These are phyloP conservation scores for Terana coerulea DNA, from an alignment of 768 basidiomycete genomes.

Conservation along the genomic window DNA sequence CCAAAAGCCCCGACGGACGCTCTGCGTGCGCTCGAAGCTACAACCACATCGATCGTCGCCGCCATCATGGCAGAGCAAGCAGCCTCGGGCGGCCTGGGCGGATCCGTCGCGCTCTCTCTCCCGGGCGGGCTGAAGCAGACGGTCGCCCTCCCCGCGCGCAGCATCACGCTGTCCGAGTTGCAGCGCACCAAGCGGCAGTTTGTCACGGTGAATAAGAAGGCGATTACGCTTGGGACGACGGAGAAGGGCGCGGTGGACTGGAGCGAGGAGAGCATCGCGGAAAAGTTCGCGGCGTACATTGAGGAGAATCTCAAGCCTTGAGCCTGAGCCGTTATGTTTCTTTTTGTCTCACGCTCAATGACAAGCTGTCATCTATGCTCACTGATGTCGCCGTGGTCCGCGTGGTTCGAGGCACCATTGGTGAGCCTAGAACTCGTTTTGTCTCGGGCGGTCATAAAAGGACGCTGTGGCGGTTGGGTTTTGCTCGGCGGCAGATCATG, in stretches of 20 bases:
- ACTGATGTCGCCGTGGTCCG: too few species aligned
- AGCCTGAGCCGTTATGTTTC: too few species aligned
- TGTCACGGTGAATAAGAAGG: constrained; percentile 84
- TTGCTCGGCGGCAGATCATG: too few species aligned
- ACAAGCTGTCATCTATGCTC: too few species aligned
- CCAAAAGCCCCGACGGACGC: constrained; percentile 86
- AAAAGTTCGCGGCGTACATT: constrained; percentile 67
- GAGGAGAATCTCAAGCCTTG: constrained; percentile 61
- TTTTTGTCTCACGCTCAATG: too few species aligned
- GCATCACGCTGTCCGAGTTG: constrained; percentile 79
- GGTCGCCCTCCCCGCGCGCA: constrained; percentile 64
- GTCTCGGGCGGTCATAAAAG: too few species aligned
- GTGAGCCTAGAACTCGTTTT: too few species aligned
- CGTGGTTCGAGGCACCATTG: too few species aligned
- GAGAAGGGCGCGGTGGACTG: constrained; percentile 77
- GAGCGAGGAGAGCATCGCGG: constrained; percentile 65
- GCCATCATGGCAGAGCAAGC: constrained; percentile 65
- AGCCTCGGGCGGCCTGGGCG: constrained; percentile 49
- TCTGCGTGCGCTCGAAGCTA: constrained; percentile 79
- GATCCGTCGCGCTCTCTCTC: constrained; percentile 44
- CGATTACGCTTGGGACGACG: constrained; percentile 76
- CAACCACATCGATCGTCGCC: constrained; percentile 66
- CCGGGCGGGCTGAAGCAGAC: constrained; percentile 39
- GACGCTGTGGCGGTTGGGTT: too few species aligned
- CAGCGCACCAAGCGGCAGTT: constrained; percentile 92